phyloP scores from a whole-genome alignment of 306 rosid species.

The Fragaria iinumae region DNA sequence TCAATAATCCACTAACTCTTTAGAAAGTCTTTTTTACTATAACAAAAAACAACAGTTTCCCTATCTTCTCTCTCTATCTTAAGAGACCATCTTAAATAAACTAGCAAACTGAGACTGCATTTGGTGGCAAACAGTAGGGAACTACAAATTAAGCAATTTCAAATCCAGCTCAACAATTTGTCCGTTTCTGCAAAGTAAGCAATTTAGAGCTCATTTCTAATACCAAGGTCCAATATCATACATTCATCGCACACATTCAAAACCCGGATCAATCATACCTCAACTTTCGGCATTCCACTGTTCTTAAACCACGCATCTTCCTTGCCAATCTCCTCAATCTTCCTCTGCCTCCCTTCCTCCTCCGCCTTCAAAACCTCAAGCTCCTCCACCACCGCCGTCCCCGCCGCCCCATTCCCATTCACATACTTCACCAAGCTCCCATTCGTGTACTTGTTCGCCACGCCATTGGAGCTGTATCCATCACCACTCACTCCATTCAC shows the following conservation, averaged over 20 bases:
- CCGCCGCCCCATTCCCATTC: slow-evolving; percentile 62
- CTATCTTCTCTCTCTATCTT: not conserved
- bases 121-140: not conserved
- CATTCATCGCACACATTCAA: not conserved
- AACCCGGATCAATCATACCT: slow-evolving; percentile 36
- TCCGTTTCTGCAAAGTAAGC: not conserved
- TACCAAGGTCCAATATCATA: not conserved
- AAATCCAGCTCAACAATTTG: not conserved
- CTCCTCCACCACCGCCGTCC: slow-evolving; percentile 37
- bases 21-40: not conserved
- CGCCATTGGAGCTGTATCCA: slow-evolving; percentile 36
- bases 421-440: slow-evolving; percentile 69
- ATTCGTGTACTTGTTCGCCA: slow-evolving; percentile 39
- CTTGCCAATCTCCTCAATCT: slow-evolving; percentile 90
- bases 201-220: not conserved
- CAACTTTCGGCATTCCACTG: slow-evolving; percentile 35
- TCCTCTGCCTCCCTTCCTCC: slow-evolving; percentile 88
- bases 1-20: not conserved
- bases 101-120: not conserved
- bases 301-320: slow-evolving; percentile 94
- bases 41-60: not conserved
- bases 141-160: not conserved
- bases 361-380: slow-evolving; percentile 30
- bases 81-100: not conserved
- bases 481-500: slow-evolving; percentile 35